Conservation (phyloP, 2,329 filamentous ascomycete genomes). For the Ploettnerulaceae sp. region DNA sequence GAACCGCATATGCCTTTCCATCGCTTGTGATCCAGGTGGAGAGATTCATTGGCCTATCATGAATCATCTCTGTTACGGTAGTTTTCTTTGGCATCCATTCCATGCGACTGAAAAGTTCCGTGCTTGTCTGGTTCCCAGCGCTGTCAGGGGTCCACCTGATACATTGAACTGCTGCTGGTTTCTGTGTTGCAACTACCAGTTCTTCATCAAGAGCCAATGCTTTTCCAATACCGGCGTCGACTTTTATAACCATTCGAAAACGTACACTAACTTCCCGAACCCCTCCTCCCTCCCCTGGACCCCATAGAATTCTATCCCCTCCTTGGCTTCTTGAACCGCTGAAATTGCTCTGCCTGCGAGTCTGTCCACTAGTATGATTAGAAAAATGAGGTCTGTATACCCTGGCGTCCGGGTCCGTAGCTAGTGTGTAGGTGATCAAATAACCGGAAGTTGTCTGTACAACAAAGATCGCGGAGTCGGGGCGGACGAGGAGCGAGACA, state of each 20-base stretch:
- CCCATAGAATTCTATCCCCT: slow-evolving; percentile 62
- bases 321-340: slow-evolving; percentile 42
- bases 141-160: slow-evolving; percentile 90
- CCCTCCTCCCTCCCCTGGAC: slow-evolving; percentile 75
- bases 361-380: slow-evolving; percentile 59
- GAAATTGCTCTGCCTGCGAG: slow-evolving; percentile 56
- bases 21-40: slow-evolving; percentile 88
- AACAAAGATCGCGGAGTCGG: slow-evolving; percentile 87
- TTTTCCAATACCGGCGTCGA: slow-evolving; percentile 88
- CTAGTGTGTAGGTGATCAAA: slow-evolving; percentile 89
- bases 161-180: slow-evolving; percentile 92
- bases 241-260: slow-evolving; percentile 96
- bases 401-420: slow-evolving; percentile 73
- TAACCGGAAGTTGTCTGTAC: slow-evolving; percentile 82
- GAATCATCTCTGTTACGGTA: slow-evolving; percentile 76
- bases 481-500: slow-evolving; percentile 76
- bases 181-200: slow-evolving; percentile 82
- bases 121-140: slow-evolving; percentile 78
- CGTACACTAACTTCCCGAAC: slow-evolving; percentile 83
- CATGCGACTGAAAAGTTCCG: slow-evolving; percentile 85
- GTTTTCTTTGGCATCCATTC: slow-evolving; percentile 76
- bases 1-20: slow-evolving; percentile 85
- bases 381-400: slow-evolving; percentile 82
- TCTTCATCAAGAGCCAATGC: slow-evolving; percentile 89
- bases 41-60: slow-evolving; percentile 94